Evolutionary conservation across 768 basidiomycete genomes (phyloP).

Genomic region (Cyclocybe aegerita): DNA sequence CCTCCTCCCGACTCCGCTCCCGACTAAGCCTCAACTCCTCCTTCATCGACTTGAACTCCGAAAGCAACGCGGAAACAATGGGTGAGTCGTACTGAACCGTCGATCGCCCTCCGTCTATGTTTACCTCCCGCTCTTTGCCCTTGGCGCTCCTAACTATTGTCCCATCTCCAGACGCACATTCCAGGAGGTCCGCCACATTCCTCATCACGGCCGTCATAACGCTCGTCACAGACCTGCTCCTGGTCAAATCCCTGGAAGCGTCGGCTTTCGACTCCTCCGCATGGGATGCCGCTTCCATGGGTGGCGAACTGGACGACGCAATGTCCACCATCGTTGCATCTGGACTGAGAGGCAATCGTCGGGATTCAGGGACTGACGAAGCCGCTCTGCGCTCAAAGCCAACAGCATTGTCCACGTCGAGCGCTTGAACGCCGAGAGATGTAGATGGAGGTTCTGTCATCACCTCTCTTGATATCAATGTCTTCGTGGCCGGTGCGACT

Average conservation of each 20-base stretch:
- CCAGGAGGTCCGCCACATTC: conserved; percentile 20
- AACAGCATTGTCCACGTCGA: neutral
- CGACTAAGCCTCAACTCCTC: conserved; percentile 13
- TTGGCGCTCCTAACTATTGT: conserved; percentile 5
- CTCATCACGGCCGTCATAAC: conserved; percentile 20
- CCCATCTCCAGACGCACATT: conserved; percentile 8
- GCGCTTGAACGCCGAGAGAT: neutral
- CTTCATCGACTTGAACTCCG: conserved; percentile 17
- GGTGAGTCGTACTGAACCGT: conserved; percentile 5
- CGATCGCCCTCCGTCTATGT: neutral
- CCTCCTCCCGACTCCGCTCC: conserved; percentile 8
- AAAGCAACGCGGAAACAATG: conserved; percentile 11
- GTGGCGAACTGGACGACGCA: neutral
- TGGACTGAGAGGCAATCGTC: conserved; percentile 6
- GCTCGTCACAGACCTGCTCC: conserved; percentile 8
- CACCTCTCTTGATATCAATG: neutral
- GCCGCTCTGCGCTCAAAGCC: neutral
- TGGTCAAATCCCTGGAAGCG: neutral
- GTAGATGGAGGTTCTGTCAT: neutral
- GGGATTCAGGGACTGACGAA: neutral
- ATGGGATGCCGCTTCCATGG: neutral
- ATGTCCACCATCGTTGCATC: conserved; percentile 15
- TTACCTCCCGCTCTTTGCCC: conserved; percentile 14
- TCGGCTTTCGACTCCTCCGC: too few relatives aligned
- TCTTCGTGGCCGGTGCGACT: neutral